These are phyloP conservation scores for Russula abietina DNA, from an alignment of 768 basidiomycete genomes.

Conservation along the genomic window DNA sequence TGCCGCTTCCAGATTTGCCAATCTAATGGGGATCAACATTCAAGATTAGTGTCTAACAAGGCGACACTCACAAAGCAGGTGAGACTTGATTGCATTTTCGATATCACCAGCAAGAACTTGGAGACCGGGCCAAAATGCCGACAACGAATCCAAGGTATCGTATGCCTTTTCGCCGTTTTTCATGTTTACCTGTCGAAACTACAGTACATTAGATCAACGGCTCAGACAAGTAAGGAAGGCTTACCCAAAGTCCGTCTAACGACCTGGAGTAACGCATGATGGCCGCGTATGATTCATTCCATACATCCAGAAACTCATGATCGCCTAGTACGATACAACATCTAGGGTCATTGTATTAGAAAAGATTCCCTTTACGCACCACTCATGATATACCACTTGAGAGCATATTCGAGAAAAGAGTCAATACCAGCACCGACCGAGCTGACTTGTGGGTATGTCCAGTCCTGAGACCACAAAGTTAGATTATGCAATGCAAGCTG, in stretches of 20 bases:
- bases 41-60: not conserved
- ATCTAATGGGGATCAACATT: slow-evolving; percentile 41
- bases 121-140: slow-evolving; percentile 96
- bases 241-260: slow-evolving; percentile 83
- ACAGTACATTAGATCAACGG: slow-evolving; percentile 10
- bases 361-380: slow-evolving; percentile 39
- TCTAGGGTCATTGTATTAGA: not conserved
- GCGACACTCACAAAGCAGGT: slow-evolving; percentile 66
- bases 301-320: slow-evolving; percentile 36
- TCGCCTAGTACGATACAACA: slow-evolving; percentile 29
- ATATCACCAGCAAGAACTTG: slow-evolving; percentile 85
- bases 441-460: slow-evolving; percentile 70
- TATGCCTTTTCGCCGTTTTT: slow-evolving; percentile 56
- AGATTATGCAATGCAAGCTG: not conserved
- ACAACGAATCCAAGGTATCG: slow-evolving; percentile 85
- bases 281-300: slow-evolving; percentile 35
- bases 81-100: slow-evolving; percentile 86
- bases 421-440: slow-evolving; percentile 93
- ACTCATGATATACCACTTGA: slow-evolving; percentile 88
- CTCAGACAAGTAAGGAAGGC: slow-evolving; percentile 22
- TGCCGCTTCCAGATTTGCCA: slow-evolving; percentile 91
- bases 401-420: slow-evolving; percentile 90
- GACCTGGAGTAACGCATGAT: slow-evolving; percentile 77
- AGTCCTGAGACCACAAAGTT: slow-evolving; percentile 40
- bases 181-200: slow-evolving; percentile 88